Evolutionary conservation across 2,329 filamentous ascomycete species (phyloP).

Genomic region (Orbilia brochopaga): DNA sequence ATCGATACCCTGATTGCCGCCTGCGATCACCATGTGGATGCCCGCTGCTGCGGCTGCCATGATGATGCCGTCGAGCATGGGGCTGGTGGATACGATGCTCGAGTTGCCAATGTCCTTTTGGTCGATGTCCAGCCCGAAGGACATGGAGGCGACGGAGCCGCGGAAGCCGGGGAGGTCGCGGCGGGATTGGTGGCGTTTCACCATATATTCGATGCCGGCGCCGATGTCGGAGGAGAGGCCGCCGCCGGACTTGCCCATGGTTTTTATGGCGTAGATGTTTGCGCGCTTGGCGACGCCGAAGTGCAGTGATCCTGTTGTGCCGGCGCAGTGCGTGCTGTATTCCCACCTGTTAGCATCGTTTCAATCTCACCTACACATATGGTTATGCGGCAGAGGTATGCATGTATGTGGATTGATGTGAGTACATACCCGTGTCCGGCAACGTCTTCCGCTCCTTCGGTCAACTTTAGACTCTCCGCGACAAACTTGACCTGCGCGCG

Average conservation of each 20-base stretch:
- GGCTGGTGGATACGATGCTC: constrained; percentile 55
- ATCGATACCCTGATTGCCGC: constrained; percentile 57
- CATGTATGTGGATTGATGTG: constrained; percentile 60
- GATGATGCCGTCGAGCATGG: constrained; percentile 63
- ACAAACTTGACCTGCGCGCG: constrained; percentile 53
- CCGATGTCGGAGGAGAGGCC: constrained; percentile 60
- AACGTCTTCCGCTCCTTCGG: constrained; percentile 61
- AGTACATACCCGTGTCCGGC: constrained; percentile 61
- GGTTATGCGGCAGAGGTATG: no score
- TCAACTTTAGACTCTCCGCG: constrained; percentile 53
- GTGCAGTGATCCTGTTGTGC: constrained; percentile 53
- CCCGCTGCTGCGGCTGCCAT: constrained; percentile 60
- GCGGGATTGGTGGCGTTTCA: constrained; percentile 59
- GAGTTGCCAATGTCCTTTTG: constrained; percentile 55
- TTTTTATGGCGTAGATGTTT: constrained; percentile 61
- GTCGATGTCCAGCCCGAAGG: constrained; percentile 61
- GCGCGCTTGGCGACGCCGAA: constrained; percentile 62
- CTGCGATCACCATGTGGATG: constrained; percentile 59
- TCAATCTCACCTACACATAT: no score
- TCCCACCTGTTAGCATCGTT: not conserved
- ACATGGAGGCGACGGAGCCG: constrained; percentile 64
- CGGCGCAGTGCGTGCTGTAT: constrained; percentile 53
- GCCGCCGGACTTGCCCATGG: constrained; percentile 57
- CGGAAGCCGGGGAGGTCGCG: constrained; percentile 56
- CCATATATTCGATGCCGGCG: constrained; percentile 59